phyloP scores from a whole-genome alignment of 2,329 filamentous ascomycete species.

The Aureobasidium namibiae region DNA sequence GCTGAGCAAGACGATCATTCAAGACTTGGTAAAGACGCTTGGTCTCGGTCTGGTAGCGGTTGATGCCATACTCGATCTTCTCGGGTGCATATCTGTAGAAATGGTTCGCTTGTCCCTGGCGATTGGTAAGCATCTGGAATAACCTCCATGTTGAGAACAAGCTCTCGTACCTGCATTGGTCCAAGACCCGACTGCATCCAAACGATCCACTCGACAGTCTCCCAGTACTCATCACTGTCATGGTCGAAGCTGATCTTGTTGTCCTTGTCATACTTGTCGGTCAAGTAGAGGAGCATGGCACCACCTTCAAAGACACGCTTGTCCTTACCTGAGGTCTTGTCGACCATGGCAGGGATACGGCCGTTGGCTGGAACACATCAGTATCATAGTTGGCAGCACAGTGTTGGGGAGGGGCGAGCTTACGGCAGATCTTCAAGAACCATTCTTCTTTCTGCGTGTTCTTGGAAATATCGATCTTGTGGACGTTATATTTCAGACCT shows the following conservation, averaged over 20 bases:
- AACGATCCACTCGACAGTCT: constrained; percentile 38
- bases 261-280: constrained; percentile 33
- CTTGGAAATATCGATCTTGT: constrained; percentile 36
- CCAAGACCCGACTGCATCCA: constrained; percentile 35
- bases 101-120: constrained; percentile 37
- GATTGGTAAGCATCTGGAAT: not conserved
- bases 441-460: constrained; percentile 38
- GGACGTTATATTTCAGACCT: constrained; percentile 23
- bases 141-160: not conserved
- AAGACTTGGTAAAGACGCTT: constrained; percentile 40
- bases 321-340: constrained; percentile 23
- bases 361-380: constrained; percentile 31
- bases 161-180: constrained; percentile 30
- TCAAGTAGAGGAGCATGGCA: constrained; percentile 39
- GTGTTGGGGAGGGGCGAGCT: not conserved
- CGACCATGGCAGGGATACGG: constrained; percentile 39
- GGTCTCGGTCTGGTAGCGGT: constrained; percentile 42
- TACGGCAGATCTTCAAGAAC: constrained; percentile 39
- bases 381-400: not conserved
- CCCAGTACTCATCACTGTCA: constrained; percentile 35
- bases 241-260: constrained; percentile 35
- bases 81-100: constrained; percentile 37
- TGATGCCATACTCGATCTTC: constrained; percentile 38
- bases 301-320: constrained; percentile 37
- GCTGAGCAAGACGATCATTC: constrained; percentile 30